phyloP scores from a whole-genome alignment of 805 yeast species.

The Lipomyces chichibuensis region DNA sequence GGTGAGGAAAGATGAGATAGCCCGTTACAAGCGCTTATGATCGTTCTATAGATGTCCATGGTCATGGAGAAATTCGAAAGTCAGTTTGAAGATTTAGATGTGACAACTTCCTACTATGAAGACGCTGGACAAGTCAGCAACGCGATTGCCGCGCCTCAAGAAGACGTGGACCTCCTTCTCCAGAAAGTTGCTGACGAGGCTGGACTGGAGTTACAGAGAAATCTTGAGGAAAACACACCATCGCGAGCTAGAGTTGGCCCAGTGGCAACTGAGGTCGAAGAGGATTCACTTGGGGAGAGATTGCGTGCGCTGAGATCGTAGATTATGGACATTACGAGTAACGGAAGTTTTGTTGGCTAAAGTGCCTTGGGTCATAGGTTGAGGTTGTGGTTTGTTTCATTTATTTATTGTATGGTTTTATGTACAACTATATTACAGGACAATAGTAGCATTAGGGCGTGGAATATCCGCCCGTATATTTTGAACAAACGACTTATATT shows the following conservation, averaged over 20 bases:
- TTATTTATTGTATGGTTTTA: background rate
- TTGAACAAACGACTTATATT: too few species aligned
- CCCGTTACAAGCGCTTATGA: background rate
- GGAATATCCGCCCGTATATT: background rate
- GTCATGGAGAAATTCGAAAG: conserved; percentile 97
- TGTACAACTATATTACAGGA: background rate
- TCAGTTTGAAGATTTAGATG: conserved; percentile 95
- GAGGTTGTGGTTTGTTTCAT: background rate
- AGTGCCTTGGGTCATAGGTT: background rate
- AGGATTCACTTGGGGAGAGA: conserved; percentile 84
- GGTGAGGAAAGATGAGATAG: conserved; percentile 13
- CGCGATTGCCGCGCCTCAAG: conserved; percentile 90
- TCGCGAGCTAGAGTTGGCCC: conserved; percentile 63
- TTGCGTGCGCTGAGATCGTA: conserved; percentile 73
- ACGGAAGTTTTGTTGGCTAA: background rate
- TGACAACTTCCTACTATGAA: conserved; percentile 90
- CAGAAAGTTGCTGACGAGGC: conserved; percentile 96
- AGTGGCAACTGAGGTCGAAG: conserved; percentile 59
- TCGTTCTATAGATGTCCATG: conserved; percentile 59
- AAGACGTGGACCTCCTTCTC: conserved; percentile 88
- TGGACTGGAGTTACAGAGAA: conserved; percentile 88
- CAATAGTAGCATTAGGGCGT: background rate
- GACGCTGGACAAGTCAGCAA: conserved; percentile 84
- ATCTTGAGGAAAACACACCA: conserved; percentile 55
- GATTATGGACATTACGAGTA: background rate